Percentiles rank a stretch among this genome's conserved stretches.
These are phyloP conservation scores for Penicillium lividum DNA, from an alignment of 495 filamentous ascomycete genomes.

Conservation along the genomic window DNA sequence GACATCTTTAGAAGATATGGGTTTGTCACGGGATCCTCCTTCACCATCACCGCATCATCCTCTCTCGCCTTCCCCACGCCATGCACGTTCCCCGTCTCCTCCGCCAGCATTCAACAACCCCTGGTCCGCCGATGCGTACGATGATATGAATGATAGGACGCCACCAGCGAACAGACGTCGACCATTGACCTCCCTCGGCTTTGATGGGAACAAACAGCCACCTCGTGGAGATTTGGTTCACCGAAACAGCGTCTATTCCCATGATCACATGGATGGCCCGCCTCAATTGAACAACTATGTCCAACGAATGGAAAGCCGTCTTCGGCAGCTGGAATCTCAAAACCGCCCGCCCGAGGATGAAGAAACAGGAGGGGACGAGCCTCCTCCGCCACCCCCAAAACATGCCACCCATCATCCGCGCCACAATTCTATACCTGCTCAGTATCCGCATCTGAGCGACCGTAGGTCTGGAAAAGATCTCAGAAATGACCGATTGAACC, in stretches of 20 bases:
- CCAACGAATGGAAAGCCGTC: slow-evolving; percentile 80
- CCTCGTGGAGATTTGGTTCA: slow-evolving; percentile 32
- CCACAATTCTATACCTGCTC: slow-evolving; percentile 47
- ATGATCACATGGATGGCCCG: slow-evolving; percentile 55
- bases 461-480: slow-evolving; percentile 87
- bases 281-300: slow-evolving; percentile 82
- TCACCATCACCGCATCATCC: slow-evolving; percentile 43
- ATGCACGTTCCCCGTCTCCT: slow-evolving; percentile 43
- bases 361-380: slow-evolving; percentile 49
- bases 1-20: slow-evolving; percentile 91
- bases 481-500: slow-evolving; percentile 63
- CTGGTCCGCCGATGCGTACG: slow-evolving; percentile 91
- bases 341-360: slow-evolving; percentile 46
- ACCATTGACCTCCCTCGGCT: slow-evolving; percentile 72
- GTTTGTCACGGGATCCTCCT: slow-evolving; percentile 54
- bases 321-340: slow-evolving; percentile 70
- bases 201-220: slow-evolving; percentile 56
- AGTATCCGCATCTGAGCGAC: slow-evolving; percentile 46
- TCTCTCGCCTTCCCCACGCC: slow-evolving; percentile 40
- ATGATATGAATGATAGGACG: slow-evolving; percentile 51
- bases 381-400: slow-evolving; percentile 63
- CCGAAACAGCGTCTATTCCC: slow-evolving; percentile 42
- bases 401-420: slow-evolving; percentile 51
- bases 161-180: slow-evolving; percentile 41
- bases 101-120: slow-evolving; percentile 64